Evolutionary conservation across 345 rosid species (phyloP).

Genomic region (Rhizophora apiculata): DNA sequence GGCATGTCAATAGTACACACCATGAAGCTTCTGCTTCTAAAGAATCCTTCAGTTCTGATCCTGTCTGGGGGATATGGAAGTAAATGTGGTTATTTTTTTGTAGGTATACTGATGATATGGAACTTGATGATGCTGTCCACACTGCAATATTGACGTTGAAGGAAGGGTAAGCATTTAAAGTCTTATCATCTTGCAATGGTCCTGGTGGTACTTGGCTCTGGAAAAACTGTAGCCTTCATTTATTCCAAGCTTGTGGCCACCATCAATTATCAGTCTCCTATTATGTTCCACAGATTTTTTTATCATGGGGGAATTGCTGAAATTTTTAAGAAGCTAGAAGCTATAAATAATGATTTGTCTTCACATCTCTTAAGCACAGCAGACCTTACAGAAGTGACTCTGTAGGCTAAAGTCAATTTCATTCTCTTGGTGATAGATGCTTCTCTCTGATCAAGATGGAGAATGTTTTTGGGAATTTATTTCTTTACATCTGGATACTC

Average conservation of each 20-base stretch:
- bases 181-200: not conserved
- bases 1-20: too few species aligned
- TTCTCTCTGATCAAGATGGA: not conserved
- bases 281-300: too few species aligned
- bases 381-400: too few species aligned
- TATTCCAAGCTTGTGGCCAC: not conserved
- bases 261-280: too few species aligned
- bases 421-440: too few species aligned
- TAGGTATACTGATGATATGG: conserved; percentile 91
- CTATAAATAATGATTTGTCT: too few species aligned
- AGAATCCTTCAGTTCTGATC: not conserved
- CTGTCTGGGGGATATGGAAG: not conserved
- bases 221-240: not conserved
- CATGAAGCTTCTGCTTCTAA: not conserved
- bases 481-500: not conserved
- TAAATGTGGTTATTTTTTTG: not conserved
- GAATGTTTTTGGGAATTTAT: not conserved
- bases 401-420: too few species aligned
- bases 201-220: not conserved
- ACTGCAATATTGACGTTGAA: conserved; percentile 88
- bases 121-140: conserved; percentile 98
- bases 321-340: too few species aligned
- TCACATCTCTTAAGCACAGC: too few species aligned
- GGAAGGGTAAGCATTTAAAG: conserved; percentile 63
- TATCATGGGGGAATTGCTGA: too few species aligned